These are phyloP conservation scores for Datisca glomerata DNA, from an alignment of 306 rosid species.

Conservation along the genomic window DNA sequence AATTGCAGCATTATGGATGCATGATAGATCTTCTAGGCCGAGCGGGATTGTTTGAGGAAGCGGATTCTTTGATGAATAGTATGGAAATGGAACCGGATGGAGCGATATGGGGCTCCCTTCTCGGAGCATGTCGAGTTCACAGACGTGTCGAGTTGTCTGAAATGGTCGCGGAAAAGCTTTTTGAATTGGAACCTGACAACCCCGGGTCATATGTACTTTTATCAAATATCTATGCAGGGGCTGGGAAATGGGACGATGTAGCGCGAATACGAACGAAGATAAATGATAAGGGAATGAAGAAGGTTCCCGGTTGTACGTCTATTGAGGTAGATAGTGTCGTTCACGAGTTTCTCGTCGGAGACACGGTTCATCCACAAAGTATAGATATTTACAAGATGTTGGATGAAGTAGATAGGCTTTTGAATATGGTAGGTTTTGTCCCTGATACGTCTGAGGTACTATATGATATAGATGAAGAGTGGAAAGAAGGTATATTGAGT, in stretches of 20 bases:
- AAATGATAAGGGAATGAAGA: slow-evolving; percentile 68
- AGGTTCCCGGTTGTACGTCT: slow-evolving; percentile 84
- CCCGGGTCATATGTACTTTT: slow-evolving; percentile 58
- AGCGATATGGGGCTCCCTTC: slow-evolving; percentile 83
- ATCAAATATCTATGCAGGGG: slow-evolving; percentile 75
- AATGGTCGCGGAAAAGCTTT: slow-evolving; percentile 45
- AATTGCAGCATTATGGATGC: slow-evolving; percentile 75
- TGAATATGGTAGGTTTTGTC: slow-evolving; percentile 44
- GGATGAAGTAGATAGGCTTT: slow-evolving; percentile 49
- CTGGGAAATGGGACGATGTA: slow-evolving; percentile 76
- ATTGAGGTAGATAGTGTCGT: slow-evolving; percentile 62
- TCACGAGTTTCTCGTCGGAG: slow-evolving; percentile 84
- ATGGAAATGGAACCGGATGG: slow-evolving; percentile 84
- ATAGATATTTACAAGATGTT: slow-evolving; percentile 43
- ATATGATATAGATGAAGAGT: slow-evolving; percentile 68
- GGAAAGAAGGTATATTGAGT: slow-evolving; percentile 75
- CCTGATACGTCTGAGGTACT: slow-evolving; percentile 76
- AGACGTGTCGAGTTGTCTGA: slow-evolving; percentile 52
- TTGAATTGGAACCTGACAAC: slow-evolving; percentile 58
- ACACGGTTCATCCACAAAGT: slow-evolving; percentile 46
- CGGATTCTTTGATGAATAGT: slow-evolving; percentile 33
- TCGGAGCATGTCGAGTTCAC: slow-evolving; percentile 62
- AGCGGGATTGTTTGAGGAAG: slow-evolving; percentile 67
- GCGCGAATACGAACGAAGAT: slow-evolving; percentile 62
- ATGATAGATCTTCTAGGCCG: slow-evolving; percentile 63